Percentiles rank a stretch among this genome's conserved stretches.
Conservation (phyloP, 495 filamentous ascomycete genomes). For the Tuber microsphaerosporum region DNA sequence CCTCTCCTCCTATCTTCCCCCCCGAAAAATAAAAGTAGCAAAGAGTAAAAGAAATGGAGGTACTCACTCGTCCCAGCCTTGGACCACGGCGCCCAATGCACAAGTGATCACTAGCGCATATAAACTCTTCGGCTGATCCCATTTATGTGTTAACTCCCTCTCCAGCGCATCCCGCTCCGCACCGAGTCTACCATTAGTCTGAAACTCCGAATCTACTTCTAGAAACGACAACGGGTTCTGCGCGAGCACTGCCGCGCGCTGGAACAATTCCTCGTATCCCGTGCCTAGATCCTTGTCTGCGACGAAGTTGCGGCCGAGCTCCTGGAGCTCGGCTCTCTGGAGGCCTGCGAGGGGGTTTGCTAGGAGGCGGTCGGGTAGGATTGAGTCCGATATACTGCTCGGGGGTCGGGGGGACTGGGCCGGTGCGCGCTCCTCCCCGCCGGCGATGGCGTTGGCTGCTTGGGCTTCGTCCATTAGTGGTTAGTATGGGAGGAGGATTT, state of each 20-base stretch:
- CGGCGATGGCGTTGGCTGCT: background rate
- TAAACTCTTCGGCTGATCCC: constrained; percentile 63
- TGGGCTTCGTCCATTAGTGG: background rate
- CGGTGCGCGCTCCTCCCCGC: background rate
- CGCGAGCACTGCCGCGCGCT: background rate
- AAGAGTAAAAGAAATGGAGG: background rate
- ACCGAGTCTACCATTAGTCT: background rate
- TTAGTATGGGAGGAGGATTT: background rate
- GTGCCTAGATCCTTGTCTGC: background rate
- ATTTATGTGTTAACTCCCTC: constrained; percentile 58
- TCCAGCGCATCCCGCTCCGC: constrained; percentile 47
- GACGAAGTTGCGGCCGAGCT: background rate
- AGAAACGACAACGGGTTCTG: background rate
- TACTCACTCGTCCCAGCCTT: constrained; percentile 54
- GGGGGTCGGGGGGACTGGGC: background rate
- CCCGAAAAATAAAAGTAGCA: background rate
- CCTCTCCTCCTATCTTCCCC: background rate
- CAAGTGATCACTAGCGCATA: constrained; percentile 59
- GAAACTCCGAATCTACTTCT: background rate
- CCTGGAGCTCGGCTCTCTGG: background rate
- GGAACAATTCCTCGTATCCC: background rate
- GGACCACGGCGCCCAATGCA: constrained; percentile 56
- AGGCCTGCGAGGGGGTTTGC: background rate
- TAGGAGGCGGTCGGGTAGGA: background rate
- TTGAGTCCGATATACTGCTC: background rate